phyloP scores from a whole-genome alignment of 192 early-diverging fungal genomes.

The Borealophlyctis nickersoniae region DNA sequence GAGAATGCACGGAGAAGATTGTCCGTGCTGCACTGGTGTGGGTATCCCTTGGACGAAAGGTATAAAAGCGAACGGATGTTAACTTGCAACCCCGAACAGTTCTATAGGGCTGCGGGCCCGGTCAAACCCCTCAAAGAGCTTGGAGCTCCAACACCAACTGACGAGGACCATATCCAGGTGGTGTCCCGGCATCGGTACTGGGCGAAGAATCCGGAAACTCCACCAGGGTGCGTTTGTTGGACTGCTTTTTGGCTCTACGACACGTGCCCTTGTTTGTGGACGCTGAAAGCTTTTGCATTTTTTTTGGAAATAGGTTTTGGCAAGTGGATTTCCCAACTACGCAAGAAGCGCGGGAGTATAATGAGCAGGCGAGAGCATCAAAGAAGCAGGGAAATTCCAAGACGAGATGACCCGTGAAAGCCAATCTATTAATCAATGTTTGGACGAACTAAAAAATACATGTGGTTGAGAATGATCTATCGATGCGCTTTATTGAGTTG shows the following conservation, averaged over 20 bases:
- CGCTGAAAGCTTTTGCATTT: too few relatives aligned
- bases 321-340: slow-evolving; percentile 32
- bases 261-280: too few relatives aligned
- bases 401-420: too few relatives aligned
- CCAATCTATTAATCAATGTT: too few relatives aligned
- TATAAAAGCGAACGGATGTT: too few relatives aligned
- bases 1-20: slow-evolving; percentile 33
- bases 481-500: too few relatives aligned
- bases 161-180: slow-evolving; percentile 13
- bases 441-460: too few relatives aligned
- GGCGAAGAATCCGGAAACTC: slow-evolving; percentile 24
- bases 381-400: not conserved
- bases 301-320: slow-evolving; percentile 23
- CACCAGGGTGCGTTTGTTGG: slow-evolving; percentile 32
- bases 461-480: too few relatives aligned
- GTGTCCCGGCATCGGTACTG: slow-evolving; percentile 29
- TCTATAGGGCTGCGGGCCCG: slow-evolving; percentile 20
- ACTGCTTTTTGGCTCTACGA: too few relatives aligned
- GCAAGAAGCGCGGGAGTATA: slow-evolving; percentile 17
- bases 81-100: too few relatives aligned
- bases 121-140: slow-evolving; percentile 22
- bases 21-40: slow-evolving; percentile 32
- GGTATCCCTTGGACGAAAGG: not conserved
- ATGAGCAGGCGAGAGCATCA: not conserved
- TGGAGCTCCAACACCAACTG: slow-evolving; percentile 2